phyloP scores from a whole-genome alignment of 2,329 filamentous ascomycete species.

The Fusarium domesticum region DNA sequence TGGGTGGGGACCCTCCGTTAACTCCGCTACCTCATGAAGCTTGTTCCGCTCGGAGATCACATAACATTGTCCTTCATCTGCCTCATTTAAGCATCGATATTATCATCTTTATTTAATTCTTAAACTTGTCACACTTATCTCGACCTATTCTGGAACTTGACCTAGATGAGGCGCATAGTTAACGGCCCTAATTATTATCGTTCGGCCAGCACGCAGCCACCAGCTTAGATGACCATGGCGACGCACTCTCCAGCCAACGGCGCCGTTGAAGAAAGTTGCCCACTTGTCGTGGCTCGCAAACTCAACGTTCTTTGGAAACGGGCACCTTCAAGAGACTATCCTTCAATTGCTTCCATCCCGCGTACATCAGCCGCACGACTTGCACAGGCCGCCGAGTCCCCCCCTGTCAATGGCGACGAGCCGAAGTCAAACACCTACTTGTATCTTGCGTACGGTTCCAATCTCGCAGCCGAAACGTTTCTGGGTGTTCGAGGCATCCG shows the following conservation, averaged over 20 bases:
- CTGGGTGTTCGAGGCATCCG: conserved; percentile 72
- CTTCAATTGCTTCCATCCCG: conserved; percentile 33
- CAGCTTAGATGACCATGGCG: conserved; percentile 14
- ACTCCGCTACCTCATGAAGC: neutral
- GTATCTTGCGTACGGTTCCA: conserved; percentile 90
- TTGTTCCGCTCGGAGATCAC: no score
- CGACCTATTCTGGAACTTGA: neutral
- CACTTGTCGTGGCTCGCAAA: conserved; percentile 27
- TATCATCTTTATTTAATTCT: neutral
- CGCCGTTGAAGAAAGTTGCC: conserved; percentile 8
- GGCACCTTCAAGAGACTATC: conserved; percentile 25
- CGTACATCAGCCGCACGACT: conserved; percentile 31
- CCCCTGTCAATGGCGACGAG: conserved; percentile 21
- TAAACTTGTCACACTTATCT: neutral
- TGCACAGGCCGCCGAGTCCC: conserved; percentile 28
- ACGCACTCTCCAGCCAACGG: conserved; percentile 3
- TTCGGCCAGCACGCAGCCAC: neutral
- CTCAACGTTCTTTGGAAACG: conserved; percentile 18
- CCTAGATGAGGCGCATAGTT: no score
- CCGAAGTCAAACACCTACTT: conserved; percentile 54
- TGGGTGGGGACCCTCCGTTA: neutral
- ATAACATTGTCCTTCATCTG: no score
- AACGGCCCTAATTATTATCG: no score
- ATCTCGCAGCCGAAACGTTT: conserved; percentile 78
- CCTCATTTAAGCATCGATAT: neutral